Percentiles rank a stretch among this genome's conserved stretches.
Conservation (phyloP, 306 rosid genomes). For the Canavalia gladiata region DNA sequence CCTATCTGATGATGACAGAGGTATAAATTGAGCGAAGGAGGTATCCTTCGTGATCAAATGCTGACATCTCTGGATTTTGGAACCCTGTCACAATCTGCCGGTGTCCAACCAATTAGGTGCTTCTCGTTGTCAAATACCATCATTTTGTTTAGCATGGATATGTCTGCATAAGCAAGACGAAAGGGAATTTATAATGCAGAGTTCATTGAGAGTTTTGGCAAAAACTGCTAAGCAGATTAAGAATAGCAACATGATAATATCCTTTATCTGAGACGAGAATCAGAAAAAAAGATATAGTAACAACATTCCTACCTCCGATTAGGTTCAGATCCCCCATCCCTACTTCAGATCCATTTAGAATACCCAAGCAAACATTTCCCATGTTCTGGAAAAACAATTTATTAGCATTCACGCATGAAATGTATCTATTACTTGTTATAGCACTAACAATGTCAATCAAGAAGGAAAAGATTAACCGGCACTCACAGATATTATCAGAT, state of each 20-base stretch:
- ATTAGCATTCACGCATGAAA: conserved; percentile 28
- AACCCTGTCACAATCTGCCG: conserved; percentile 66
- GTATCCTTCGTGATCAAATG: conserved; percentile 52
- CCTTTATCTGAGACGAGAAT: conserved; percentile 1
- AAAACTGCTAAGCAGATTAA: conserved; percentile 14
- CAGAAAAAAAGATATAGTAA: conserved; percentile 20
- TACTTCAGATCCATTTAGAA: conserved; percentile 80
- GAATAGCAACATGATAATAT: conserved; percentile 1
- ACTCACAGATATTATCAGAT: conserved; percentile 81
- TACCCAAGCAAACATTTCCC: conserved; percentile 96
- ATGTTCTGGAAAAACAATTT: conserved; percentile 56
- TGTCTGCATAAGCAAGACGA: conserved; percentile 54
- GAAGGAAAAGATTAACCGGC: conserved; percentile 18
- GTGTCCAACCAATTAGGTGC: conserved; percentile 82
- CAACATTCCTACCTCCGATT: conserved; percentile 76
- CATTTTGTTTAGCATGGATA: conserved; percentile 89
- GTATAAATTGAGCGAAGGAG: neutral
- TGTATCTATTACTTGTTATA: conserved; percentile 19
- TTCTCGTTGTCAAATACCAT: conserved; percentile 83
- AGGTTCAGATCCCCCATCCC: conserved; percentile 71
- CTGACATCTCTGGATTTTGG: conserved; percentile 64
- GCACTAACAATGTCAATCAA: neutral
- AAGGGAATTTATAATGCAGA: neutral
- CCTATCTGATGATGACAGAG: conserved; percentile 23
- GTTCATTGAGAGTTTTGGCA: conserved; percentile 16